Evolutionary conservation across 2,329 filamentous ascomycete species (phyloP), one percentile per base, ranked within the genome.

Genomic region (Xylariaceae sp.): DNA sequence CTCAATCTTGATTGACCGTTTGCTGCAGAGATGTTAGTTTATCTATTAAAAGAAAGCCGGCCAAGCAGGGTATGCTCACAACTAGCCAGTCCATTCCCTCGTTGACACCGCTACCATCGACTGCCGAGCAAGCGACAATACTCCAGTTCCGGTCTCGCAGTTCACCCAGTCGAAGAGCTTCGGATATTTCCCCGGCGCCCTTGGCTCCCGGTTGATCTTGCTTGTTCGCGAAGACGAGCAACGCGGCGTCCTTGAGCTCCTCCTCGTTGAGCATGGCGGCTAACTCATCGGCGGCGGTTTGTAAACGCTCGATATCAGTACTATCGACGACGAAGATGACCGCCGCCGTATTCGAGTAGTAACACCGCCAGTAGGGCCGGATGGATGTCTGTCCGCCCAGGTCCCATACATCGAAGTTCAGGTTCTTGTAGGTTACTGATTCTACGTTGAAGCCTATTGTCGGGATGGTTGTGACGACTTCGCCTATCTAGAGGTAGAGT

Each of bases 31-130:
- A 34, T 43, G 43, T 61, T 44, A 61, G 59, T 30, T 3, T 27
- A 27, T 46, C 26, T 27, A 27, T 31, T 31, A 11, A 9, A 27
- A 42, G 6, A 6, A n/a, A 19, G 8, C 6, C 1, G 11, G 42
- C 27, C 3, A 2, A 27, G 12, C 1, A 43, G 27, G n/a, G 4
- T 29, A 4, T 44, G 77, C 79, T 72, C 74, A 92, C 89, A 79
- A 95, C 91, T 70, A 99, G 78, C 94, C 94, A 99, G 73, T 99
- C 94, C 94, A 99, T 99, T 57, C 94, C 94, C 74, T 99, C 94
- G 60, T 87, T 89, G 44, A 99, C 89, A 71, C 94, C 94, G 67
- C 88, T 88, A 43, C 94, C 94, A 70, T 96, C 94, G 54, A 99
- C 92, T 11, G 94, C 94, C 62, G 89, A 95, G 73, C 94, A 99